Conservation (phyloP, 331 rosid species). For the Arachis monticola region DNA sequence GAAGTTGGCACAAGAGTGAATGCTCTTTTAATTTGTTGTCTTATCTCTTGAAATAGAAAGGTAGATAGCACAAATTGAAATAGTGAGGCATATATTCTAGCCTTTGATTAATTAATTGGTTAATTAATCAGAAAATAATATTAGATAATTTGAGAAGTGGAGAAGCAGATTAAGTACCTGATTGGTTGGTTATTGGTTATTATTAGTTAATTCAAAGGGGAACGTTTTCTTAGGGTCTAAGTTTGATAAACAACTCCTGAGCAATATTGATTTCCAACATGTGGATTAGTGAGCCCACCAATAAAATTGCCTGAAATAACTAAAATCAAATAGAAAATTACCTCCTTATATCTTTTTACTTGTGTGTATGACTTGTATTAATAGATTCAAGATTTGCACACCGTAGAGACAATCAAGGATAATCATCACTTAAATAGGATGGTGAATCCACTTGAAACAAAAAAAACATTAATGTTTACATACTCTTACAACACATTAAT, state of each 20-base stretch:
- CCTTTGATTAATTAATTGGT: conserved; percentile 35
- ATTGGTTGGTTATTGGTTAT: conserved; percentile 48
- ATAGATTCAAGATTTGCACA: conserved; percentile 19
- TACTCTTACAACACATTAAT: no score
- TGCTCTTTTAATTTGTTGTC: conserved; percentile 2
- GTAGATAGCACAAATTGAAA: not conserved
- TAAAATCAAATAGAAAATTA: not conserved
- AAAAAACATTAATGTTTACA: no score
- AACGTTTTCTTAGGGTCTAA: conserved; percentile 57
- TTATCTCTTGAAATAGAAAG: conserved; percentile 1
- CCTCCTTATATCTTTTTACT: not conserved
- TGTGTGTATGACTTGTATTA: conserved; percentile 33
- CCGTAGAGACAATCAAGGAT: not conserved
- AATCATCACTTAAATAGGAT: conserved; percentile 6
- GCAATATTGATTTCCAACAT: conserved; percentile 26
- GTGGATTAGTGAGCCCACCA: conserved; percentile 37
- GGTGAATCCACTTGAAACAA: conserved; percentile 1
- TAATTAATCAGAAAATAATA: conserved; percentile 35
- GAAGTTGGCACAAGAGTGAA: conserved; percentile 24
- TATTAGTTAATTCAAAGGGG: conserved; percentile 4
- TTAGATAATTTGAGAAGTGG: not conserved
- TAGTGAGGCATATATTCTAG: conserved; percentile 29
- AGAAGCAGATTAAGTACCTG: conserved; percentile 36
- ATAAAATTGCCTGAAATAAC: conserved; percentile 20
- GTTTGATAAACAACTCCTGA: conserved; percentile 72